phyloP scores from a whole-genome alignment of 108 stramenopile genomes.

The Cyclotella sp. region DNA sequence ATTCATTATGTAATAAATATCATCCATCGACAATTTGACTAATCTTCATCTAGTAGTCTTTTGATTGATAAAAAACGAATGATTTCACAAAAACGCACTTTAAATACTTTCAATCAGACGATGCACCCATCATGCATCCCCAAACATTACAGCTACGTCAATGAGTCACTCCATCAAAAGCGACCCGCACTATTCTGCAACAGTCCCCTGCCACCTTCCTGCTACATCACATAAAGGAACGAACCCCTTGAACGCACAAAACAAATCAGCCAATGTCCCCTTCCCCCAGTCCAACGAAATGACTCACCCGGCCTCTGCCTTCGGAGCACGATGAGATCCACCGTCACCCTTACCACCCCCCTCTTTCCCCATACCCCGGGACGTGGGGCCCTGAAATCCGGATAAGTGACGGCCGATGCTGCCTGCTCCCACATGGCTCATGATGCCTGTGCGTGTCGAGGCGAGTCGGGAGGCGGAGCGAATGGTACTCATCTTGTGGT shows the following conservation, averaged over 20 bases:
- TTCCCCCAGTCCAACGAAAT: not conserved
- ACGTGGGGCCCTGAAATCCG: slow-evolving; percentile 33
- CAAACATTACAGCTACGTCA: too few relatives aligned
- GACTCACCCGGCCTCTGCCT: not conserved
- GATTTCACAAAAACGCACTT: too few relatives aligned
- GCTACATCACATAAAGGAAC: too few relatives aligned
- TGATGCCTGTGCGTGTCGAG: not conserved
- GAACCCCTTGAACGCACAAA: not conserved
- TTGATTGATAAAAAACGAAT: too few relatives aligned
- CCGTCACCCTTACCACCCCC: slow-evolving; percentile 48
- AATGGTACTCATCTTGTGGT: not conserved
- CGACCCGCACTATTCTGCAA: too few relatives aligned
- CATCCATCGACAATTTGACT: too few relatives aligned
- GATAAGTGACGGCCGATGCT: slow-evolving; percentile 7
- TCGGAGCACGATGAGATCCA: slow-evolving; percentile 33
- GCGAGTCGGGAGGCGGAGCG: not conserved
- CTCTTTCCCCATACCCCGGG: slow-evolving; percentile 39
- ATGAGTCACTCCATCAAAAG: too few relatives aligned
- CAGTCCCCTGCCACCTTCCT: too few relatives aligned
- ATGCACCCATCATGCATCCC: too few relatives aligned
- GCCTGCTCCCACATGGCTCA: not conserved
- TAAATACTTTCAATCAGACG: too few relatives aligned
- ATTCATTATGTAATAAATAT: too few relatives aligned
- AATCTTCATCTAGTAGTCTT: too few relatives aligned
- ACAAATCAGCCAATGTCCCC: not conserved